Percentiles rank a stretch among this genome's conserved stretches.
These are phyloP conservation scores for Chrysopogon serrulatus DNA, from an alignment of 176 grass and related monocot species.

Conservation along the genomic window DNA sequence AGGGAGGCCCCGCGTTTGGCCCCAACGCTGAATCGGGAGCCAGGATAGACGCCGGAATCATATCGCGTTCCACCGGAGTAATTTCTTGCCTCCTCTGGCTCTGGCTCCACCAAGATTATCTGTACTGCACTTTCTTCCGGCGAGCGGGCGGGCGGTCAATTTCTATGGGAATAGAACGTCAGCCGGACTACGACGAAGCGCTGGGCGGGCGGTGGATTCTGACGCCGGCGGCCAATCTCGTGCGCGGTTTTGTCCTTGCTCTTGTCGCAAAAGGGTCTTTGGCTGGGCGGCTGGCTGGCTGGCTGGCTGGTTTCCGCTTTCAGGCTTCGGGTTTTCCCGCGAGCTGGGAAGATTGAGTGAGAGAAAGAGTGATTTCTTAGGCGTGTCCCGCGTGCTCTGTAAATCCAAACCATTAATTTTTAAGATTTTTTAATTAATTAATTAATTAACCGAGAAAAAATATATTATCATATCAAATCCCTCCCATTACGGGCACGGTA, in stretches of 20 bases:
- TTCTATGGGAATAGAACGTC: neutral
- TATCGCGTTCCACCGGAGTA: neutral
- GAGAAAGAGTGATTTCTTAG: neutral
- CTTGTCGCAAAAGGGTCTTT: neutral
- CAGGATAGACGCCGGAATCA: neutral
- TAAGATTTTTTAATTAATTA: too few relatives aligned
- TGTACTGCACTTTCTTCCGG: neutral
- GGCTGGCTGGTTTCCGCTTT: neutral
- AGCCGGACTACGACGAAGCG: neutral
- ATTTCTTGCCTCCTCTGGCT: neutral
- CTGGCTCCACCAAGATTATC: neutral
- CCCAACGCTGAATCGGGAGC: neutral
- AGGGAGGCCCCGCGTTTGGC: neutral
- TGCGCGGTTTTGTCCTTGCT: slow-evolving; percentile 2
- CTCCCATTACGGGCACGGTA: too few relatives aligned
- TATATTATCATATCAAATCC: too few relatives aligned
- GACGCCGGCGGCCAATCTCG: slow-evolving; percentile 1
- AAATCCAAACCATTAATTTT: too few relatives aligned
- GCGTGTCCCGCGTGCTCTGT: neutral
- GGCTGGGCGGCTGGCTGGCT: neutral
- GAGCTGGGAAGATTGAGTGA: neutral
- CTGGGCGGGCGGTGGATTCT: neutral
- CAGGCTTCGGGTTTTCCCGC: slow-evolving; percentile 30
- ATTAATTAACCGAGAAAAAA: too few relatives aligned
- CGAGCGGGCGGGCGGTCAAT: neutral